Conservation (phyloP, 331 rosid species). For the Telfairia occidentalis region DNA sequence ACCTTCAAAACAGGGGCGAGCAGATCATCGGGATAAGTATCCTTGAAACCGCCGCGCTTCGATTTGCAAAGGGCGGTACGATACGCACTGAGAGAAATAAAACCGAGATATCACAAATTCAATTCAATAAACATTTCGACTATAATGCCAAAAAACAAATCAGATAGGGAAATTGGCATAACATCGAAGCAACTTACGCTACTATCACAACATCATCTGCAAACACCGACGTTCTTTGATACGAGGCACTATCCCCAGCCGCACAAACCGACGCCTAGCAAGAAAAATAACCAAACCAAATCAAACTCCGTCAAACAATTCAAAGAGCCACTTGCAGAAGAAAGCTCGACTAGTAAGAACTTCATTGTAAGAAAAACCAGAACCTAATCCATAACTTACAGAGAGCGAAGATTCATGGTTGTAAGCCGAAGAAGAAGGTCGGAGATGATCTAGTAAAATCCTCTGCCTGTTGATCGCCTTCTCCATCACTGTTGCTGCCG, state of each 20-base stretch:
- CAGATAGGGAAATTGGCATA: background rate
- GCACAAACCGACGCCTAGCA: slow-evolving; percentile 64
- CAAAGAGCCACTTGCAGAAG: background rate
- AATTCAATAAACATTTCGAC: background rate
- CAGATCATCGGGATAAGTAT: slow-evolving; percentile 74
- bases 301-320: background rate
- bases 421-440: slow-evolving; percentile 36
- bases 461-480: slow-evolving; percentile 74
- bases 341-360: background rate
- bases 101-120: background rate
- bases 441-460: slow-evolving; percentile 73
- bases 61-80: slow-evolving; percentile 75
- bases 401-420: slow-evolving; percentile 33
- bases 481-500: slow-evolving; percentile 31
- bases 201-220: slow-evolving; percentile 89
- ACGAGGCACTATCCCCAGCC: slow-evolving; percentile 93
- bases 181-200: slow-evolving; percentile 50
- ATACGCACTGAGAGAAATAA: slow-evolving; percentile 40
- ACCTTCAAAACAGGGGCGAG: slow-evolving; percentile 95
- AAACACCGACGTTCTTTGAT: slow-evolving; percentile 47
- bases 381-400: too few species aligned
- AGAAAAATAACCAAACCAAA: background rate
- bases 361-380: too few species aligned
- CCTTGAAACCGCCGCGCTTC: slow-evolving; percentile 95
- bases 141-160: too few species aligned